These are phyloP conservation scores for Insectozyma bohioensis DNA, from an alignment of 1,139 yeast genomes.

Conservation along the genomic window DNA sequence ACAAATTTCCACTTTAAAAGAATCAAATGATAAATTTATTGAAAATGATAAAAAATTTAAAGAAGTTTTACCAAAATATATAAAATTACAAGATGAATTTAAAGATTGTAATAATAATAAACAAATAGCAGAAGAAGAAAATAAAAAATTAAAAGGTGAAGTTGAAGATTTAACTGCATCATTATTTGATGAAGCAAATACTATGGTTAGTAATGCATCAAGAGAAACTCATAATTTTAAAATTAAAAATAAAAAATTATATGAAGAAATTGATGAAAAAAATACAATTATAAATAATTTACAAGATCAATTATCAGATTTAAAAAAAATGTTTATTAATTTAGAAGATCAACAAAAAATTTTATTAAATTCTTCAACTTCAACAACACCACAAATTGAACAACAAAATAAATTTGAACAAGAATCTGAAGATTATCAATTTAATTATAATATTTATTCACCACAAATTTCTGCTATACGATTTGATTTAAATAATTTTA, in stretches of 20 bases:
- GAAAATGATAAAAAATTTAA: conserved; percentile 29
- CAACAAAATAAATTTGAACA: conserved; percentile 8
- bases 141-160: conserved; percentile 59
- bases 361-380: conserved; percentile 5
- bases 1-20: conserved; percentile 28
- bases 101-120: conserved; percentile 32
- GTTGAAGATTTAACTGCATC: conserved; percentile 78
- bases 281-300: conserved; percentile 65
- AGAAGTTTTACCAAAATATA: conserved; percentile 27
- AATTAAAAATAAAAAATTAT: conserved; percentile 54
- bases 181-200: conserved; percentile 76
- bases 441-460: conserved; percentile 38
- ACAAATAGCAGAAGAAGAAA: conserved; percentile 54
- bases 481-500: conserved; percentile 52
- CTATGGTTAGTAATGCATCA: conserved; percentile 74
- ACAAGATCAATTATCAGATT: conserved; percentile 66
- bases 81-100: conserved; percentile 32
- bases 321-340: conserved; percentile 53
- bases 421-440: conserved; percentile 19
- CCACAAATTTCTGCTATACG: conserved; percentile 59
- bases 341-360: conserved; percentile 33
- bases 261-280: conserved; percentile 69
- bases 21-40: conserved; percentile 18
- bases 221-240: conserved; percentile 55
- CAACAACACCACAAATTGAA: conserved; percentile 14